Conservation (phyloP, 257 asterid genomes). For the Penstemon barbatus region DNA sequence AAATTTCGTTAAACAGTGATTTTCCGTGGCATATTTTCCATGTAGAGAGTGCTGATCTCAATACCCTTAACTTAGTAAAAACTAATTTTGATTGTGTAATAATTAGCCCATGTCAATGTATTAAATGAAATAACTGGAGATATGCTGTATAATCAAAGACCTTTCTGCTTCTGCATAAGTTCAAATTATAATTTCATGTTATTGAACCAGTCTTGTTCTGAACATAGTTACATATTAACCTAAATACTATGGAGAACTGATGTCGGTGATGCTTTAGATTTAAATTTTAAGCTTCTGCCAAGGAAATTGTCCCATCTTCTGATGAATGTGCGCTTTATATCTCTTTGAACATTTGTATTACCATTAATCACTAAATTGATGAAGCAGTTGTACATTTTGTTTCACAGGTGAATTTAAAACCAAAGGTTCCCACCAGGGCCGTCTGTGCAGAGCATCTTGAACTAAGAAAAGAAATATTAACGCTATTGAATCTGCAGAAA, state of each 20-base stretch:
- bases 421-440: constrained; percentile 91
- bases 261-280: not conserved
- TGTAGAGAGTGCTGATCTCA: too few relatives aligned
- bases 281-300: not conserved
- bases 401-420: constrained; percentile 87
- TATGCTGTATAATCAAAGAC: too few relatives aligned
- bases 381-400: constrained; percentile 18
- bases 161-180: too few relatives aligned
- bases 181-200: not conserved
- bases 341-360: not conserved
- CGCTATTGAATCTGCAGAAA: constrained; percentile 84
- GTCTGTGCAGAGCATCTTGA: constrained; percentile 97
- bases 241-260: too few relatives aligned
- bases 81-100: too few relatives aligned
- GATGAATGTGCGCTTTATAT: not conserved
- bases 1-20: constrained; percentile 13
- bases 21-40: not conserved
- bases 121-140: too few relatives aligned
- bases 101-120: too few relatives aligned
- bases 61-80: too few relatives aligned
- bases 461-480: constrained; percentile 88
- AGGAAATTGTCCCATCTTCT: not conserved
- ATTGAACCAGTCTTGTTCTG: not conserved
- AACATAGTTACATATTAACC: not conserved
- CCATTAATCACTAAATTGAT: constrained; percentile 5